phyloP scores from a whole-genome alignment of 2,329 filamentous ascomycete species.

The Monosporascus sp. region DNA sequence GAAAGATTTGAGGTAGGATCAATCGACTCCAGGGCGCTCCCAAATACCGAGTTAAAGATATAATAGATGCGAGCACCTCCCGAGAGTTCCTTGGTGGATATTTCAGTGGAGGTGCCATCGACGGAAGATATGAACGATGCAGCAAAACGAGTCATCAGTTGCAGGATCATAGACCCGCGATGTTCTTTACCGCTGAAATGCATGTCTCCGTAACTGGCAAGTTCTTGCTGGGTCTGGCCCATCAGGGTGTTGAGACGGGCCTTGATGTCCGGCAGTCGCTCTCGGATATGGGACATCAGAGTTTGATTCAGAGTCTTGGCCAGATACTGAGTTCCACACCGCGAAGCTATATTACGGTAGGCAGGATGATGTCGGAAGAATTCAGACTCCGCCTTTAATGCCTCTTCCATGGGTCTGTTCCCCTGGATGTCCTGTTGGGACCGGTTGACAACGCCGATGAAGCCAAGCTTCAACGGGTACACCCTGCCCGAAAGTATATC shows the following conservation, averaged over 20 bases:
- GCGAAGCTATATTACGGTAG: conserved; percentile 89
- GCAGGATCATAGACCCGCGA: conserved; percentile 86
- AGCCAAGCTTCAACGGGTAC: conserved; percentile 93
- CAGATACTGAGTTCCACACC: conserved; percentile 90
- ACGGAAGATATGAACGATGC: conserved; percentile 98
- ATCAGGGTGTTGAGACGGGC: conserved; percentile 95
- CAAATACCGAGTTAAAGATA: conserved; percentile 98
- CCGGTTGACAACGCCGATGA: conserved; percentile 96
- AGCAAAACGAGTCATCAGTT: conserved; percentile 97
- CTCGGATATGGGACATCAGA: conserved; percentile 92
- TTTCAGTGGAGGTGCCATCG: conserved; percentile 96
- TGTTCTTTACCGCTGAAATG: conserved; percentile 98
- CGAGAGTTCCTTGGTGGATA: conserved; percentile 96
- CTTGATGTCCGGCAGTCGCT: conserved; percentile 95
- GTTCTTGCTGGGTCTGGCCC: conserved; percentile 98
- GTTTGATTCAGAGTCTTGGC: conserved; percentile 94
- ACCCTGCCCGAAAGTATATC: conserved; percentile 97
- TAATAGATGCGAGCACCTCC: conserved; percentile 96
- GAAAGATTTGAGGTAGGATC: conserved; percentile 95
- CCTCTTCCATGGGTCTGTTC: conserved; percentile 90
- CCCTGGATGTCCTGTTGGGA: conserved; percentile 97
- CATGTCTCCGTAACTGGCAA: conserved; percentile 96
- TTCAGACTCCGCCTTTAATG: conserved; percentile 80
- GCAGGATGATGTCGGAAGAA: conserved; percentile 98
- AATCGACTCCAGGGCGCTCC: conserved; percentile 91